A percentile compares a stretch with the other conserved stretches of the same genome.
phyloP scores from a whole-genome alignment of 768 basidiomycete genomes.

The Termitomyces sp. region DNA sequence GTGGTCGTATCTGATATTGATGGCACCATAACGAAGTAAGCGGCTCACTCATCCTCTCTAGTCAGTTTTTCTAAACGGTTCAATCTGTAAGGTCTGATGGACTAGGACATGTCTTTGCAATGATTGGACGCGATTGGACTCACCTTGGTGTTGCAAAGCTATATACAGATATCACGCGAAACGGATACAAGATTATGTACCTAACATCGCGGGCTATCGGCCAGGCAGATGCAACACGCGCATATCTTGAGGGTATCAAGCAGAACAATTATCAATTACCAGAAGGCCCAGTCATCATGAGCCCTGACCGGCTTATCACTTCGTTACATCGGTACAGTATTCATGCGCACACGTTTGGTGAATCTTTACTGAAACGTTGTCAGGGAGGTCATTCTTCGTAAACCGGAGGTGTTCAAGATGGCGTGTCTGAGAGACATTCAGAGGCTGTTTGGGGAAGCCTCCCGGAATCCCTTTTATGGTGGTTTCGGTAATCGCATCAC shows the following conservation, averaged over 20 bases:
- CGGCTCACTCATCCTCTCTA: background rate
- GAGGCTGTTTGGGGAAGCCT: slow-evolving; percentile 72
- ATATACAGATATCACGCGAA: slow-evolving; percentile 91
- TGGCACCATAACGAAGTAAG: slow-evolving; percentile 95
- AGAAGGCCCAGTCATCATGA: slow-evolving; percentile 98
- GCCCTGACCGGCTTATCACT: slow-evolving; percentile 91
- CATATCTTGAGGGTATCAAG: slow-evolving; percentile 91
- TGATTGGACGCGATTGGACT: slow-evolving; percentile 98
- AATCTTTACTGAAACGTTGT: background rate
- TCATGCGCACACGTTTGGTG: background rate
- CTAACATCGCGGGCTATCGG: slow-evolving; percentile 96
- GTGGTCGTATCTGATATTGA: slow-evolving; percentile 97
- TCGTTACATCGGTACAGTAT: slow-evolving; percentile 79
- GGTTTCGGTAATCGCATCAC: slow-evolving; percentile 99
- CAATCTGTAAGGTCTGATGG: slow-evolving; percentile 73
- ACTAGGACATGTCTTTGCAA: slow-evolving; percentile 92
- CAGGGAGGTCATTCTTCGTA: slow-evolving; percentile 98
- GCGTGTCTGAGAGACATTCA: slow-evolving; percentile 95
- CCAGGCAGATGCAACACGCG: slow-evolving; percentile 93
- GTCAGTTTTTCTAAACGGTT: background rate
- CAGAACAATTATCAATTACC: slow-evolving; percentile 97
- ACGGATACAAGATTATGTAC: slow-evolving; percentile 98
- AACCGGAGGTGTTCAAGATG: slow-evolving; percentile 99
- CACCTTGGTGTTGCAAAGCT: slow-evolving; percentile 95
- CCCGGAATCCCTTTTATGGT: slow-evolving; percentile 83